Conservation (phyloP, 1,284 basidiomycete genomes). For the Inonotus obliquus region DNA sequence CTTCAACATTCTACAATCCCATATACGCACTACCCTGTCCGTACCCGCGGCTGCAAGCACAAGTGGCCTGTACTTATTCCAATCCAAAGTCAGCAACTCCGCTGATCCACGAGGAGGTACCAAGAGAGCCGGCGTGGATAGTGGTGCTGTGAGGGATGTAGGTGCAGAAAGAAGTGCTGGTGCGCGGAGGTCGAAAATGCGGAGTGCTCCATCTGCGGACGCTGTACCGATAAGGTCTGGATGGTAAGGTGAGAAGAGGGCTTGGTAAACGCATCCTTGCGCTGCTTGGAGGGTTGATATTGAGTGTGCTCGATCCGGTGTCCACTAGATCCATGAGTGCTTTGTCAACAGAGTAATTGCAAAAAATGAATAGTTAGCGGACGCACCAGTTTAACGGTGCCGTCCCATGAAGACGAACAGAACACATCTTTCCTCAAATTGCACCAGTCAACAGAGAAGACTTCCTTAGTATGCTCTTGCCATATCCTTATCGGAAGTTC, state of each 20-base stretch:
- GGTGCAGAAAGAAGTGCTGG: constrained; percentile 36
- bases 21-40: constrained; percentile 75
- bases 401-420: constrained; percentile 90
- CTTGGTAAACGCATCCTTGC: constrained; percentile 82
- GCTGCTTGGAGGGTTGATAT: constrained; percentile 81
- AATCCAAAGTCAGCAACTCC: constrained; percentile 78
- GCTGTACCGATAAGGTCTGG: constrained; percentile 79
- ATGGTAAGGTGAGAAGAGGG: constrained; percentile 87
- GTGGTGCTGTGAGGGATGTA: constrained; percentile 18
- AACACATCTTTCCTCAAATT: constrained; percentile 92
- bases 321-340: constrained; percentile 59
- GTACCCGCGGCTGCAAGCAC: constrained; percentile 78
- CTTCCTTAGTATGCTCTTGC: constrained; percentile 92
- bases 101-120: constrained; percentile 33
- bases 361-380: not conserved
- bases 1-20: constrained; percentile 83
- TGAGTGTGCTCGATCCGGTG: constrained; percentile 74
- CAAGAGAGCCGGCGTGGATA: constrained; percentile 16
- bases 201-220: constrained; percentile 80
- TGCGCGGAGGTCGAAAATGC: constrained; percentile 74
- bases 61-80: constrained; percentile 89
- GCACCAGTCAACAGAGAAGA: constrained; percentile 96
- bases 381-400: constrained; percentile 81
- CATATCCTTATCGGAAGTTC: constrained; percentile 87
- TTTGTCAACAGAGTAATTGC: not conserved